phyloP scores from a whole-genome alignment of 2,329 filamentous ascomycete species.

The Zalaria sp. region DNA sequence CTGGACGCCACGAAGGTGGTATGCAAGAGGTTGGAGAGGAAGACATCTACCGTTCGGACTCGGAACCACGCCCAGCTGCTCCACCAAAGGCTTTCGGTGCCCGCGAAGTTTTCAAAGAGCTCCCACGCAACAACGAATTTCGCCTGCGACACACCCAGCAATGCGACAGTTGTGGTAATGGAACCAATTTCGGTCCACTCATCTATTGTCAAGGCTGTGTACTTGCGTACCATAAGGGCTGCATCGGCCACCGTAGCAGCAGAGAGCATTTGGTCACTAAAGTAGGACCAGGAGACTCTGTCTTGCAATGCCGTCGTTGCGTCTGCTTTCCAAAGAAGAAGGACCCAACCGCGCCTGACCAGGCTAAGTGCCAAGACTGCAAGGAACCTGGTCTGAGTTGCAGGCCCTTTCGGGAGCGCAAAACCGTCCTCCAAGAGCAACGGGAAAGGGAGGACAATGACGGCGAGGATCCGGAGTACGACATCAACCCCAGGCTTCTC shows the following conservation, averaged over 20 bases:
- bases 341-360: constrained; percentile 53
- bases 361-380: constrained; percentile 61
- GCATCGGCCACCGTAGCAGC: constrained; percentile 56
- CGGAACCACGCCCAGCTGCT: constrained; percentile 19
- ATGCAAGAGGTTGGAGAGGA: constrained; percentile 44
- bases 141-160: constrained; percentile 50
- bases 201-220: constrained; percentile 89
- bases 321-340: constrained; percentile 55
- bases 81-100: constrained; percentile 44
- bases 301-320: constrained; percentile 82
- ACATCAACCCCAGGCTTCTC: constrained; percentile 47
- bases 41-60: constrained; percentile 37
- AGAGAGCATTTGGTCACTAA: constrained; percentile 90
- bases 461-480: constrained; percentile 61
- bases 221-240: constrained; percentile 66
- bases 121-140: constrained; percentile 53
- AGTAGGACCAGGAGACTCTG: constrained; percentile 58
- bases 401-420: constrained; percentile 55
- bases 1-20: constrained; percentile 29
- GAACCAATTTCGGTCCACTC: constrained; percentile 50
- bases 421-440: constrained; percentile 69
- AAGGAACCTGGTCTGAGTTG: constrained; percentile 53
- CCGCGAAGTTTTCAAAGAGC: constrained; percentile 56
- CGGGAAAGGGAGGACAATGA: constrained; percentile 64
- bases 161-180: constrained; percentile 60